These are phyloP conservation scores for Kluyveromyces aestuarii DNA, from an alignment of 805 yeast genomes.

Conservation along the genomic window DNA sequence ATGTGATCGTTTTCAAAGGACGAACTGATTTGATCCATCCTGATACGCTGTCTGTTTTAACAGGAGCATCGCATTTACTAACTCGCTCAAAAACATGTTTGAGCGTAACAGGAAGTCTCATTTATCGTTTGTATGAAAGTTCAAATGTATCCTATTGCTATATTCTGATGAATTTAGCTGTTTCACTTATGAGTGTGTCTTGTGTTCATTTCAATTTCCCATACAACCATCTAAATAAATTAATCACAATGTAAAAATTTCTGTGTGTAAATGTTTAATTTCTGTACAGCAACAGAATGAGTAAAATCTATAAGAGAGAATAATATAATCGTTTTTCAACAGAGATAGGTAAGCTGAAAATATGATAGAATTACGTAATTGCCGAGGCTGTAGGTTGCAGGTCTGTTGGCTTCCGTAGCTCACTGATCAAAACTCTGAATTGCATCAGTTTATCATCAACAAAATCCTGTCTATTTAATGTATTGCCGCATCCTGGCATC, in stretches of 20 bases:
- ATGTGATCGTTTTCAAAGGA: slow-evolving; percentile 64
- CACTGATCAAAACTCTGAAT: slow-evolving; percentile 28
- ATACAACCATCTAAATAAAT: too few species aligned
- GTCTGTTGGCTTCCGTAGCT: not conserved
- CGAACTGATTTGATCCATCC: slow-evolving; percentile 78
- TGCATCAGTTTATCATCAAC: slow-evolving; percentile 45
- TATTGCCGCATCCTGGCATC: slow-evolving; percentile 31
- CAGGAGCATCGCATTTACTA: not conserved
- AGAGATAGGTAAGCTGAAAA: too few species aligned
- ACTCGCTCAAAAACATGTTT: slow-evolving; percentile 8
- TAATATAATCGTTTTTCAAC: too few species aligned
- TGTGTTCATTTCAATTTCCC: too few species aligned
- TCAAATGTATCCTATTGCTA: too few species aligned
- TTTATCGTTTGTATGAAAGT: not conserved
- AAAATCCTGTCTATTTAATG: slow-evolving; percentile 25
- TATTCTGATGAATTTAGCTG: too few species aligned
- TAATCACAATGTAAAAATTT: too few species aligned
- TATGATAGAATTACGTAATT: not conserved
- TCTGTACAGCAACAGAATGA: too few species aligned
- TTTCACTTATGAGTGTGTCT: too few species aligned
- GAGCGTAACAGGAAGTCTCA: slow-evolving; percentile 8
- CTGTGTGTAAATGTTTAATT: too few species aligned
- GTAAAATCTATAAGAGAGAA: not conserved
- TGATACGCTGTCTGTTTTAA: slow-evolving; percentile 27
- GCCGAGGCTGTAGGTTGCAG: not conserved